Evolutionary conservation across 2,329 filamentous ascomycete genomes (phyloP).

Genomic region (Lachnellula cervina): DNA sequence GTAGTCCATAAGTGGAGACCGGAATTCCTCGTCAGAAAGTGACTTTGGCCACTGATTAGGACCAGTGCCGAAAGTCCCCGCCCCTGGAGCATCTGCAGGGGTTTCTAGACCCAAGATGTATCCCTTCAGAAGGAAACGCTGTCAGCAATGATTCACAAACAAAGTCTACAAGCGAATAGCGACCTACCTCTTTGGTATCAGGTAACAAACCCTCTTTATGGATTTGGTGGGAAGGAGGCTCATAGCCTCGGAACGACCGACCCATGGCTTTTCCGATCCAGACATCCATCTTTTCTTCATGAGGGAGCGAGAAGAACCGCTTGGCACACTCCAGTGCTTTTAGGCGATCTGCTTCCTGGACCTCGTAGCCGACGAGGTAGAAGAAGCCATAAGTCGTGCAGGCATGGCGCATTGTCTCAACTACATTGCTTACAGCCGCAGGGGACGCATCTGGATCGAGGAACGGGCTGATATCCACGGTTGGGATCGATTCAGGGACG

Average conservation of each 20-base stretch:
- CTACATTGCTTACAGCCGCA: conserved; percentile 18
- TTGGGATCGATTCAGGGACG: conserved; percentile 26
- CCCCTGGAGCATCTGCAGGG: conserved; percentile 42
- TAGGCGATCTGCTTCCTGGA: conserved; percentile 21
- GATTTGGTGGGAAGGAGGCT: conserved; percentile 32
- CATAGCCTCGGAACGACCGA: conserved; percentile 34
- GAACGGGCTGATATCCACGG: conserved; percentile 28
- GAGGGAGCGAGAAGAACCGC: conserved; percentile 3
- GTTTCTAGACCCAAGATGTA: conserved; percentile 24
- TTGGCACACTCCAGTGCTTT: conserved; percentile 9
- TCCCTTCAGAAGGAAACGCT: conserved; percentile 21
- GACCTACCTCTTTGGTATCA: conserved; percentile 37
- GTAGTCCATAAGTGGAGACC: conserved; percentile 38
- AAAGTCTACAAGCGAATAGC: background rate
- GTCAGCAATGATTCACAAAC: background rate
- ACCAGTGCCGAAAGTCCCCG: conserved; percentile 26
- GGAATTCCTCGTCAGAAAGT: conserved; percentile 43
- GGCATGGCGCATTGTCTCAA: conserved; percentile 26
- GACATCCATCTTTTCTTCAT: conserved; percentile 35
- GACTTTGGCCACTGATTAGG: conserved; percentile 80
- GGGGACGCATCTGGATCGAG: conserved; percentile 16
- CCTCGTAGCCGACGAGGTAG: conserved; percentile 37
- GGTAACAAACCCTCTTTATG: conserved; percentile 32
- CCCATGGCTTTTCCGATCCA: conserved; percentile 19
- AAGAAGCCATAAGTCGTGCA: conserved; percentile 35